Evolutionary conservation across 1,284 basidiomycete species (phyloP), one percentile per base, ranked within the genome.

Genomic region (Fomes fomentarius): DNA sequence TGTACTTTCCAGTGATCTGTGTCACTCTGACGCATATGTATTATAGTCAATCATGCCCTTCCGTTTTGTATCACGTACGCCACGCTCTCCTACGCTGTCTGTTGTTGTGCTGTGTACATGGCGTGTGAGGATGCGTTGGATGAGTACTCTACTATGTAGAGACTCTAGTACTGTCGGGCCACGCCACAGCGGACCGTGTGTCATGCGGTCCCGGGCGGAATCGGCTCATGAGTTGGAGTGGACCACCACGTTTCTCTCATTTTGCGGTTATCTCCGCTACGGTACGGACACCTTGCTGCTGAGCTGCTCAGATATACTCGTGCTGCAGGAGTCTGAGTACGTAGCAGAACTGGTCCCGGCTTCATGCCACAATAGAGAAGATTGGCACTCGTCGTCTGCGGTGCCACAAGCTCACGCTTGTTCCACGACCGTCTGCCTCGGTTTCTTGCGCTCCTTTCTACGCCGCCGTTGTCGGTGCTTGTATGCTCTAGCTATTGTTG

Each of bases 1-100:
- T 70, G 68, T 43, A 62, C 63, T 25, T 46, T 59, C 26, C 66
- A 69, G 49, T 69, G 52, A 63, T 47, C n/a, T 34, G 12, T 17
- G 41, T 22, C 34, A 17, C 9, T 15, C 14, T 11, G 12, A 9
- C 33, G 10, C 14, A 19, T 19, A 19, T 38, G 35, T 19, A 31
- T 6, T 46, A 31, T 39, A 50, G n/a, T 41, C 8, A 35, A 40
- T 28, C 9, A 10, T 50, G 14, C n/a, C 9, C 15, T 21, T 43
- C 41, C 47, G 26, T 33, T 7, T 30, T 53, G 33, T 33, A 33
- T 28, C 28, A 28, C 30, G 45, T 40, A 31, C 24, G 25, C n/a
- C 43, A 47, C 38, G 25, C 31, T 21, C 14, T 25, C 24, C 25
- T 21, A 24, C 17, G n/a, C 45, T 50, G 10, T 42, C n/a, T 15